A percentile compares a stretch with the other conserved stretches of the same genome.
These are phyloP conservation scores for Penicillium steckii DNA, from an alignment of 495 filamentous ascomycete species.

Conservation along the genomic window DNA sequence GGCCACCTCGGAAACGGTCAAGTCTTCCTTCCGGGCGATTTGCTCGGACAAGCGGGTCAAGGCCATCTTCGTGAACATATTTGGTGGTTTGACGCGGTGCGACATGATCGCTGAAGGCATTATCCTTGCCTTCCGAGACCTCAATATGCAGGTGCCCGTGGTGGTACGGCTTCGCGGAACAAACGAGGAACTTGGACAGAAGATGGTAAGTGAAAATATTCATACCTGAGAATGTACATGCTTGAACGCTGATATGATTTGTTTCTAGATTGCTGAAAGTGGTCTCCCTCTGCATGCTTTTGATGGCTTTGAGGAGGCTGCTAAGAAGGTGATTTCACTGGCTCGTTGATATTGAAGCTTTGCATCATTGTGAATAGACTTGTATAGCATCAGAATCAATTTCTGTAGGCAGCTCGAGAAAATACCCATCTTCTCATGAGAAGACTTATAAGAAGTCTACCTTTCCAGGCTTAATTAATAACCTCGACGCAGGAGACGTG, in stretches of 20 bases:
- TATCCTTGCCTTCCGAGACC: conserved; percentile 71
- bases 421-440: too few relatives aligned
- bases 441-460: too few relatives aligned
- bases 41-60: conserved; percentile 69
- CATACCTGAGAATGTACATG: background rate
- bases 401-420: background rate
- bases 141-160: conserved; percentile 69
- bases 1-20: conserved; percentile 81
- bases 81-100: conserved; percentile 78
- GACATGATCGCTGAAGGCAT: conserved; percentile 90
- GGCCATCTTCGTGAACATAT: conserved; percentile 84
- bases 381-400: background rate
- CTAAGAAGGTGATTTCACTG: conserved; percentile 69
- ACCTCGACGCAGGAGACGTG: too few relatives aligned
- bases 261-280: conserved; percentile 63
- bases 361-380: background rate
- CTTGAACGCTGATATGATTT: conserved; percentile 11
- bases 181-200: conserved; percentile 73
- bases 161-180: conserved; percentile 84
- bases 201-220: conserved; percentile 51
- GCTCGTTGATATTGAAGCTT: conserved; percentile 26
- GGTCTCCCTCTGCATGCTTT: conserved; percentile 72
- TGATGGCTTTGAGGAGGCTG: conserved; percentile 80
- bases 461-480: too few relatives aligned
- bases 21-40: conserved; percentile 70